Evolutionary conservation across 805 yeast genomes (phyloP).

Genomic region (Candida schatavii): DNA sequence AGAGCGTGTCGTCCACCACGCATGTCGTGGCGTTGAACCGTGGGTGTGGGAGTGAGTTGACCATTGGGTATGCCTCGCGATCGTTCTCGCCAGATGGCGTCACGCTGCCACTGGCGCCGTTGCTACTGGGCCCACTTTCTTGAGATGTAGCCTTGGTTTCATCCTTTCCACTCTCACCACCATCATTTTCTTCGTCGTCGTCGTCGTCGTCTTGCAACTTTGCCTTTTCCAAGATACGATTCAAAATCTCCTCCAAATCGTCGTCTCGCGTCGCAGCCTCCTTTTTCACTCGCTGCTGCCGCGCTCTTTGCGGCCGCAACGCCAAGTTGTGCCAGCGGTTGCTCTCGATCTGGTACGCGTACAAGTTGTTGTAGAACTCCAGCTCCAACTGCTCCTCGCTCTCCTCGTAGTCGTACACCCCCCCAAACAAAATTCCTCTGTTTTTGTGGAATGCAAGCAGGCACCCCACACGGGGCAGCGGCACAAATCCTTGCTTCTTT

Average conservation of each 20-base stretch:
- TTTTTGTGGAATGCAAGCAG: conserved; percentile 86
- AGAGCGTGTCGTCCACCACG: conserved; percentile 79
- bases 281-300: conserved; percentile 40
- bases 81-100: conserved; percentile 37
- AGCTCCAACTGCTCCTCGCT: conserved; percentile 91
- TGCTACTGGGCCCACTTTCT: conserved; percentile 10
- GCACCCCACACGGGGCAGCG: conserved; percentile 93
- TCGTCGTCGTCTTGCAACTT: conserved; percentile 58
- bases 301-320: conserved; percentile 60
- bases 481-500: conserved; percentile 84
- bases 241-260: conserved; percentile 79
- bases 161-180: not conserved
- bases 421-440: conserved; percentile 91
- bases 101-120: not conserved
- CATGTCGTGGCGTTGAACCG: conserved; percentile 84
- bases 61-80: conserved; percentile 49
- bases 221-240: conserved; percentile 71
- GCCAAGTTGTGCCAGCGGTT: conserved; percentile 84
- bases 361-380: conserved; percentile 74
- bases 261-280: conserved; percentile 59
- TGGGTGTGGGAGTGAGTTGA: conserved; percentile 74
- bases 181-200: conserved; percentile 28
- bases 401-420: conserved; percentile 92
- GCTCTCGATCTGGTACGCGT: conserved; percentile 77
- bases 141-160: too few species aligned